Percentiles rank a stretch among this genome's conserved stretches.
Conservation (phyloP, 352 stramenopile species). For the Phytopythium sindhum region DNA sequence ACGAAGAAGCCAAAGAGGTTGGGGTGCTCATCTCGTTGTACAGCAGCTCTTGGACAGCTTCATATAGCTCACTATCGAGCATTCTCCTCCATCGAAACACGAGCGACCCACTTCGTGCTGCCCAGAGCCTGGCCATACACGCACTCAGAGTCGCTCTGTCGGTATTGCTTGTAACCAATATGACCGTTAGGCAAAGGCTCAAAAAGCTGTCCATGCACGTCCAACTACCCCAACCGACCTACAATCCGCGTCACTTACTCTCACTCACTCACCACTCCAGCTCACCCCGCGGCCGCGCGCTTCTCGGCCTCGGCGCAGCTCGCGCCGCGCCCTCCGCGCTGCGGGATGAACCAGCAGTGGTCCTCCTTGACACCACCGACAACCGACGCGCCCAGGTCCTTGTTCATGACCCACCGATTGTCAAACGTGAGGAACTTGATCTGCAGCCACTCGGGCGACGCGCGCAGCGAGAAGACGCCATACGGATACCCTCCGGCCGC, state of each 20-base stretch:
- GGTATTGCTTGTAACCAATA: neutral
- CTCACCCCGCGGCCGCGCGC: neutral
- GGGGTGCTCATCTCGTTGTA: too few relatives aligned
- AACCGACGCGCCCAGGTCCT: constrained; percentile 40
- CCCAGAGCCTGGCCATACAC: too few relatives aligned
- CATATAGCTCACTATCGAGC: too few relatives aligned
- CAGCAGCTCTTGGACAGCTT: too few relatives aligned
- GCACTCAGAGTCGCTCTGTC: too few relatives aligned
- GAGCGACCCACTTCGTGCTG: too few relatives aligned
- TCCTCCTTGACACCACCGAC: constrained; percentile 54
- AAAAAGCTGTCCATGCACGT: neutral
- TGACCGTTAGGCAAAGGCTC: neutral
- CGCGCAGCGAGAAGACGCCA: constrained; percentile 60
- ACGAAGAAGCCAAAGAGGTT: too few relatives aligned
- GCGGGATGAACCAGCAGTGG: constrained; percentile 70
- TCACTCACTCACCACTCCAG: neutral
- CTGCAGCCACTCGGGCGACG: constrained; percentile 61
- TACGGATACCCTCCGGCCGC: constrained; percentile 59
- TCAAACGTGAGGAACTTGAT: constrained; percentile 65
- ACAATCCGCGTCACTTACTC: neutral
- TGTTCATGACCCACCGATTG: constrained; percentile 50
- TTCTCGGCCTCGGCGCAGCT: constrained; percentile 35
- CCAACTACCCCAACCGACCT: neutral
- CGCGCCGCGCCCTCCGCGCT: constrained; percentile 29
- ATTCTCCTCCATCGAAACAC: too few relatives aligned